Evolutionary conservation across 73 alveolate genomes (phyloP), one percentile per base, ranked within the genome.

Genomic region (Stentor coeruleus): DNA sequence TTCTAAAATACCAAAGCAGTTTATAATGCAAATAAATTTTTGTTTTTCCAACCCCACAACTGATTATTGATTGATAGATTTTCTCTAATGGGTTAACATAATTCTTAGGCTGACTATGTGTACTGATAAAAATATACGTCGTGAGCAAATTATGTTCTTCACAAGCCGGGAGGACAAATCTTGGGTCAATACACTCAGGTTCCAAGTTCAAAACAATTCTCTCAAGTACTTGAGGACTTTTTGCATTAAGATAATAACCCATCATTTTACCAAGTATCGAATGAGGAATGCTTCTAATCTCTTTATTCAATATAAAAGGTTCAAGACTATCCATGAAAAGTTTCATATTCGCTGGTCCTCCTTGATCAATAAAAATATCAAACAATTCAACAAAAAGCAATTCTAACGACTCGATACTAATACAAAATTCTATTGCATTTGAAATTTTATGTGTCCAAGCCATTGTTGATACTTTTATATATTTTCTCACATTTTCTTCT

Each of bases 31-130:
- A n/a, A n/a, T 75, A 40, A 20, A 37, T 75, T 15, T 31, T 6
- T 38, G 15, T 38, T 1, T 33, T 15, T 15, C 38, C 83, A n/a
- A n/a, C n/a, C 26, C n/a, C 31, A 1, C 30, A 14, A 20, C 39
- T 75, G 35, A n/a, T 40, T n/a, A 38, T 6, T 1, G 37, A 20
- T n/a, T 31, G n/a, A 40, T 36, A 75, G 2, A 75, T 75, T 38
- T 75, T 75, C 28, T 37, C 58, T 38, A 75, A 75, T 33, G 83
- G 83, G 38, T n/a, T 36, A 37, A 75, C 72, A 39, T 37, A 75
- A 2, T 15, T 14, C 72, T 36, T 15, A 1, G n/a, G 6, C 26
- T 14, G 35, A 37, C 80, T n/a, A n/a, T 75, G 15, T 75, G 80
- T 60, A 26, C 80, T 28, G 41, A 60, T 60, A 60, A 28, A 60